Evolutionary conservation across 2,329 filamentous ascomycete species (phyloP).

Genomic region (Aspergillus sclerotialis): DNA sequence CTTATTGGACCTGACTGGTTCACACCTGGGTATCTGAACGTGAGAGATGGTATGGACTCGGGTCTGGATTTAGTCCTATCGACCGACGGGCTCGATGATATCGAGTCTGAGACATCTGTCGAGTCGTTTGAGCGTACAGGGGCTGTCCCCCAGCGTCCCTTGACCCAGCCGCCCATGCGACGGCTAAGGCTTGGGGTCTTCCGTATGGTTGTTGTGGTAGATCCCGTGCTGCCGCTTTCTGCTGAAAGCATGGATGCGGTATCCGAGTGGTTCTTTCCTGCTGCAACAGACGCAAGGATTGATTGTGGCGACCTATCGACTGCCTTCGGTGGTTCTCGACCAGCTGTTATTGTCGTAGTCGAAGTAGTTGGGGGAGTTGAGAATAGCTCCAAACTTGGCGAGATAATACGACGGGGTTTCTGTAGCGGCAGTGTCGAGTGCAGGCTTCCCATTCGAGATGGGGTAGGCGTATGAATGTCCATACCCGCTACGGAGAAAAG

Average conservation of each 20-base stretch:
- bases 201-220: conserved; percentile 10
- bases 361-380: conserved; percentile 33
- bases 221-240: conserved; percentile 15
- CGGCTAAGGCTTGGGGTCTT: conserved; percentile 38
- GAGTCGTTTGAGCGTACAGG: conserved; percentile 22
- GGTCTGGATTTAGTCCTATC: conserved; percentile 14
- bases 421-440: conserved; percentile 38
- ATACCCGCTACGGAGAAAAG: conserved; percentile 80
- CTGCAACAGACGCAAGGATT: conserved; percentile 32
- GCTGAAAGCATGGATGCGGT: conserved; percentile 18
- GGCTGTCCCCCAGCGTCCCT: conserved; percentile 55
- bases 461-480: conserved; percentile 80
- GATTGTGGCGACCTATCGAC: conserved; percentile 22
- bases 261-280: conserved; percentile 10
- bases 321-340: conserved; percentile 18
- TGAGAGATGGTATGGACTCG: conserved; percentile 6
- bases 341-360: conserved; percentile 27
- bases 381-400: conserved; percentile 35
- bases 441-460: conserved; percentile 62
- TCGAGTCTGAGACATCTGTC: background rate
- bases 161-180: conserved; percentile 59
- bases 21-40: conserved; percentile 59
- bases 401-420: conserved; percentile 41
- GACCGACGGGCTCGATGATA: conserved; percentile 24
- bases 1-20: conserved; percentile 71